A percentile compares a stretch with the other conserved stretches of the same genome.
Evolutionary conservation across 1,284 basidiomycete genomes (phyloP).

Genomic region (Rhodotorula sp.): DNA sequence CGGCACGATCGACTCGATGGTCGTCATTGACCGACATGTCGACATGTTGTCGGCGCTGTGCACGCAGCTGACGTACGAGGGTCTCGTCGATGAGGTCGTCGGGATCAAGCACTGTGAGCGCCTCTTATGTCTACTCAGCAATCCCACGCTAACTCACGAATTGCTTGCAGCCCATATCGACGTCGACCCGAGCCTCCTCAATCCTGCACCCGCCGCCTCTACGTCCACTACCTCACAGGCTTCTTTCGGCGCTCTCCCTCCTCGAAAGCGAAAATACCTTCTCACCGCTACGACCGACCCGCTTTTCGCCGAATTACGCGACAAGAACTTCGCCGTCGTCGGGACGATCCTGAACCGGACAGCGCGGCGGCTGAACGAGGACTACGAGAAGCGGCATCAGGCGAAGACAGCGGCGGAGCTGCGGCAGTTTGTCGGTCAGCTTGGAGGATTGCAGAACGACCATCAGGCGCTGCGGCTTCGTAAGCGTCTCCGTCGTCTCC

Average conservation of each 20-base stretch:
- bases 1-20: conserved; percentile 72
- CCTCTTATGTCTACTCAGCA: conserved; percentile 8
- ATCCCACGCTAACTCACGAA: not conserved
- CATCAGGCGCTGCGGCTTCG: conserved; percentile 84
- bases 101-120: conserved; percentile 80
- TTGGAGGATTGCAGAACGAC: conserved; percentile 86
- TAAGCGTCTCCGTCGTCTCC: conserved; percentile 51
- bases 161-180: conserved; percentile 73
- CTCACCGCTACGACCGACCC: conserved; percentile 66
- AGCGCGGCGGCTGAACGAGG: conserved; percentile 81
- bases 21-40: conserved; percentile 85
- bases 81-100: conserved; percentile 90
- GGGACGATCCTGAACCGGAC: conserved; percentile 77
- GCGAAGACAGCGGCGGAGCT: conserved; percentile 91
- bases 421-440: conserved; percentile 89
- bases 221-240: conserved; percentile 67
- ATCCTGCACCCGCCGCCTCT: conserved; percentile 53
- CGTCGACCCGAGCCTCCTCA: conserved; percentile 74
- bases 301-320: conserved; percentile 79
- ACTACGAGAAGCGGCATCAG: conserved; percentile 73
- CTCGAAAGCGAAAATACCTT: conserved; percentile 40
- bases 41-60: conserved; percentile 95
- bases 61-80: conserved; percentile 95
- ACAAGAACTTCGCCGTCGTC: conserved; percentile 91
- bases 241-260: conserved; percentile 26